These are phyloP conservation scores for Mortierella sp. DNA, from an alignment of 371 early-diverging fungal genomes.

Conservation along the genomic window DNA sequence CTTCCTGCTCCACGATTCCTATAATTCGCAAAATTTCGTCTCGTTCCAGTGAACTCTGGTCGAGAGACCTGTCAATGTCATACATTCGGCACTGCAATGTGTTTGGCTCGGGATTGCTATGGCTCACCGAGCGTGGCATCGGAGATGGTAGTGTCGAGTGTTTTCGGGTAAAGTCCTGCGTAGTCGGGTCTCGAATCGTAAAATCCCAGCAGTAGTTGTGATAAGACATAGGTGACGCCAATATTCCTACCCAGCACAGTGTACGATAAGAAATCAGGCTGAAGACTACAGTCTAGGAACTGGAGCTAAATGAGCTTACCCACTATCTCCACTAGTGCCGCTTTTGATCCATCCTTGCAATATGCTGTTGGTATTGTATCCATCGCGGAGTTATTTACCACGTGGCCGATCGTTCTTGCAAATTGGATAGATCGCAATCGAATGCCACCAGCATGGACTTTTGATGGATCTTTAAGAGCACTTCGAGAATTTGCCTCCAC, in stretches of 20 bases:
- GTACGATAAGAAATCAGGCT: not conserved
- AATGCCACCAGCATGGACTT: slow-evolving; percentile 14
- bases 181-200: slow-evolving; percentile 12
- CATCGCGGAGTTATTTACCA: not conserved
- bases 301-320: slow-evolving; percentile 2
- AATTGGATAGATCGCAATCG: slow-evolving; percentile 16
- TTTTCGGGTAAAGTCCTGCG: slow-evolving; percentile 1
- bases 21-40: slow-evolving; percentile 14
- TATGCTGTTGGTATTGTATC: not conserved
- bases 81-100: slow-evolving; percentile 21
- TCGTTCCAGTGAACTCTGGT: slow-evolving; percentile 6
- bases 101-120: not conserved
- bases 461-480: slow-evolving; percentile 8
- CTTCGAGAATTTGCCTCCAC: not conserved
- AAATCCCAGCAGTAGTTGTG: slow-evolving; percentile 18
- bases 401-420: not conserved
- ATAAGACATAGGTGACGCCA: slow-evolving; percentile 13
- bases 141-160: not conserved
- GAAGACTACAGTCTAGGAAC: not conserved
- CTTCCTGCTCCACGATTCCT: slow-evolving; percentile 1
- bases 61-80: not conserved
- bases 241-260: not conserved
- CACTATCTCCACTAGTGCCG: slow-evolving; percentile 15
- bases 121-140: not conserved
- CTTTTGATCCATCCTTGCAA: not conserved